Evolutionary conservation across 2,329 filamentous ascomycete genomes (phyloP).

Genomic region (Exophiala viscosa): DNA sequence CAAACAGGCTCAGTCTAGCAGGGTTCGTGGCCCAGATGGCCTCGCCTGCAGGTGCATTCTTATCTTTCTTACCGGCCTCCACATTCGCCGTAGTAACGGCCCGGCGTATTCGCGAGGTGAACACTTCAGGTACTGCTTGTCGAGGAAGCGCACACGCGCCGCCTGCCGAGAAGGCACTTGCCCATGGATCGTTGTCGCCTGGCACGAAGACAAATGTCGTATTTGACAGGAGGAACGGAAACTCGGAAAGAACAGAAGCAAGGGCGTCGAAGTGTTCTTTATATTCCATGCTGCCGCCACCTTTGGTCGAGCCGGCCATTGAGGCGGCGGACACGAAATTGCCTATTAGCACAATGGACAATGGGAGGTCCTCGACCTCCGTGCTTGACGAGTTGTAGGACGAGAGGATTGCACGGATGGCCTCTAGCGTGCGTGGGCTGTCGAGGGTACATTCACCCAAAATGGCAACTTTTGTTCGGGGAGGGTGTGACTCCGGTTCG

Average conservation of each 20-base stretch:
- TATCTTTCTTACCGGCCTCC: slow-evolving; percentile 55
- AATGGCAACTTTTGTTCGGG: slow-evolving; percentile 60
- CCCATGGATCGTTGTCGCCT: slow-evolving; percentile 97
- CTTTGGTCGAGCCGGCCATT: slow-evolving; percentile 60
- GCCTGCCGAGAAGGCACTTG: slow-evolving; percentile 66
- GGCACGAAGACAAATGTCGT: slow-evolving; percentile 90
- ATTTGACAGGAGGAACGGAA: slow-evolving; percentile 70
- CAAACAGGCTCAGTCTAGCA: slow-evolving; percentile 75
- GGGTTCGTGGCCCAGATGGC: slow-evolving; percentile 89
- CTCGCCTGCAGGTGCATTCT: slow-evolving; percentile 59
- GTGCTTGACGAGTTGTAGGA: slow-evolving; percentile 64
- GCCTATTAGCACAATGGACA: slow-evolving; percentile 78
- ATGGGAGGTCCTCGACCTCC: slow-evolving; percentile 56
- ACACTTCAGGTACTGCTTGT: slow-evolving; percentile 72
- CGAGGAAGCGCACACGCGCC: slow-evolving; percentile 46
- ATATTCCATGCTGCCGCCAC: slow-evolving; percentile 84
- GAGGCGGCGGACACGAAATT: slow-evolving; percentile 67
- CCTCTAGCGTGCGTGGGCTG: slow-evolving; percentile 73
- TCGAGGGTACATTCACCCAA: slow-evolving; percentile 85
- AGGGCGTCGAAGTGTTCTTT: slow-evolving; percentile 93
- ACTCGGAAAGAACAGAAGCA: slow-evolving; percentile 77
- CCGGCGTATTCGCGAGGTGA: slow-evolving; percentile 80
- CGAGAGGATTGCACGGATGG: slow-evolving; percentile 72
- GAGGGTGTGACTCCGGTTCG: slow-evolving; percentile 31
- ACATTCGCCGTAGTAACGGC: slow-evolving; percentile 75